phyloP scores from a whole-genome alignment of 768 basidiomycete genomes.

The Tulasnella calospora region DNA sequence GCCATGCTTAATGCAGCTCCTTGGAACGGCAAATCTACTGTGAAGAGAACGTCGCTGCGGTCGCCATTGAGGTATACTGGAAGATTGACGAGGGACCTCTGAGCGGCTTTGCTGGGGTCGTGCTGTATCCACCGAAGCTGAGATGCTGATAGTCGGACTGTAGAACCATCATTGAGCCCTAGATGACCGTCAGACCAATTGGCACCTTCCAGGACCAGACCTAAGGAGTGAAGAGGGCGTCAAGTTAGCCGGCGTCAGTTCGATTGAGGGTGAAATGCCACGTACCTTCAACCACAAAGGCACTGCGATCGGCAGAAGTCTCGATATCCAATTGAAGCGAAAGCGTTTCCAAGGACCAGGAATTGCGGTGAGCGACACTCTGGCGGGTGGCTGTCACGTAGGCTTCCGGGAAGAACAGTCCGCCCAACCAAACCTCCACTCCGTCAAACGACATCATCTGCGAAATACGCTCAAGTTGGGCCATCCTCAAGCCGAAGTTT shows the following conservation, averaged over 20 bases:
- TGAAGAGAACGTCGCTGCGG: conserved; percentile 86
- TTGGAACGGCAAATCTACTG: conserved; percentile 77
- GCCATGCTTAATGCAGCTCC: conserved; percentile 61
- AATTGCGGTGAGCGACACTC: conserved; percentile 87
- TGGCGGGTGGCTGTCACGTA: conserved; percentile 95
- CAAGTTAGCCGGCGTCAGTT: not conserved
- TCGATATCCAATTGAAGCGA: conserved; percentile 76
- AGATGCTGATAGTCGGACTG: conserved; percentile 71
- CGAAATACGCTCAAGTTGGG: conserved; percentile 74
- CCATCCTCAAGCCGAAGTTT: conserved; percentile 71
- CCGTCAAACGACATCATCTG: conserved; percentile 57
- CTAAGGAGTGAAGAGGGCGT: conserved; percentile 40
- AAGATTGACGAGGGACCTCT: conserved; percentile 55
- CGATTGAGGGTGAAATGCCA: conserved; percentile 4
- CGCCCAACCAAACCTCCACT: conserved; percentile 86
- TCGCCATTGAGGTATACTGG: conserved; percentile 91
- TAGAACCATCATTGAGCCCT: conserved; percentile 77
- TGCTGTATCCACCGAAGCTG: conserved; percentile 82
- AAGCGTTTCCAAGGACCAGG: conserved; percentile 89
- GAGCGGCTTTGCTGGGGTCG: conserved; percentile 34
- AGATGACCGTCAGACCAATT: conserved; percentile 65
- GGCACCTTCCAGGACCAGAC: conserved; percentile 83
- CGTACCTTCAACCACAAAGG: conserved; percentile 86
- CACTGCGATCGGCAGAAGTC: conserved; percentile 65
- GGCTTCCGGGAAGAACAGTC: conserved; percentile 93